Base-by-base conservation (phyloP, 2,329 filamentous ascomycete genomes). In the Neofusicoccum laricinum region DNA sequence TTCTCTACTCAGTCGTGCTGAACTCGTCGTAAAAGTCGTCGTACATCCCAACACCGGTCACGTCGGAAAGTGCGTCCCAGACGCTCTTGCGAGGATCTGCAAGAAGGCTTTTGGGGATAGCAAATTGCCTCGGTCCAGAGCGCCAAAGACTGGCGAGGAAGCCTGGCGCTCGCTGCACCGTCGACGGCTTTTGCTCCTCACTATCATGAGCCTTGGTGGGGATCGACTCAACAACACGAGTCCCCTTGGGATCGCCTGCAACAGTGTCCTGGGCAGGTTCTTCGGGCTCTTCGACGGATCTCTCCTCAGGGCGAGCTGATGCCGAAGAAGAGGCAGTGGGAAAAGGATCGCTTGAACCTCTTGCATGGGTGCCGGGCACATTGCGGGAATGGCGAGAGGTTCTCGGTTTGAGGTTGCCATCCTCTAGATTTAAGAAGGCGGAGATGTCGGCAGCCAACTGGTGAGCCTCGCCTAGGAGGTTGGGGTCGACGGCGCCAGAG, bases 1-100 rank as follows among this genome's bases (percentile, higher is more conserved):
- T 21, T 15, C 4, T 48, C 17, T 50, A 59, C 4, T 59, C 55
- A 25, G 55, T 45, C 40, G 41, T 46, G 5, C 30, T 40, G 30
- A 34, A 50, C 5, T 64, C 50, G 36, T 64, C 63, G 45, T 64
- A 49, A n/a, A 64, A 64, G 45, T 64, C 51, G n/a, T 64, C 63
- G 48, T 64, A 64, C 51, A 59, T 51, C 32, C 34, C 53, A 14
- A 64, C 34, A 6, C 51, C 53, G 14, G 63, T 43, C 12, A 55
- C 63, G 5, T 64, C 53, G 25, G 51, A 48, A 5, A 64, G 34
- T 11, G 51, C 51, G 21, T 64, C 63, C 63, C 63, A 64, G 25
- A 64, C 46, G 40, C 43, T 57, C 61, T 53, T 63, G 40, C 48
- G 61, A 34, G 61, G 61, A 45, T 63, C 61, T 10, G 19, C 30